These are phyloP conservation scores for Rhizophagus prolifer DNA, from an alignment of 192 early-diverging fungal species.

Conservation along the genomic window DNA sequence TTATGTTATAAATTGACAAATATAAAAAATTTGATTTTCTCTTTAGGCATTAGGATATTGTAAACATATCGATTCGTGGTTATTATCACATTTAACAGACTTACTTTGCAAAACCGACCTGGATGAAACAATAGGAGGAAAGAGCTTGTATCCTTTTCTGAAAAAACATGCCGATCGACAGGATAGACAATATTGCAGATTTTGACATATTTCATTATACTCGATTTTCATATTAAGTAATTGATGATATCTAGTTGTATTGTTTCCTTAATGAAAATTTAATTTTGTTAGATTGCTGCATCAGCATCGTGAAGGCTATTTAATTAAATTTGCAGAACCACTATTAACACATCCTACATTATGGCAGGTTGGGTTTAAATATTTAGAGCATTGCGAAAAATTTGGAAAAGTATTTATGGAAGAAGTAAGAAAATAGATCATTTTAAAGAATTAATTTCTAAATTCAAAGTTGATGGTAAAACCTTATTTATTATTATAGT, in stretches of 20 bases:
- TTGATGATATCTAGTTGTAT: neutral
- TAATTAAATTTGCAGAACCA: constrained; percentile 23
- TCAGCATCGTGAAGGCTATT: neutral
- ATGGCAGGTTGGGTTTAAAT: constrained; percentile 28
- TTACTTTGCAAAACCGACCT: constrained; percentile 8
- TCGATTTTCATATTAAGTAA: too few relatives aligned
- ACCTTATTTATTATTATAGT: neutral
- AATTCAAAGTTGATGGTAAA: neutral
- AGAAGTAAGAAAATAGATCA: neutral
- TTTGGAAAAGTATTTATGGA: constrained; percentile 12
- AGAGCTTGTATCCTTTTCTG: neutral
- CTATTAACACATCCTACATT: neutral
- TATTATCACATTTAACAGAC: constrained; percentile 18
- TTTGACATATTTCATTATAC: too few relatives aligned
- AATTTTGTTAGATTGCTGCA: neutral
- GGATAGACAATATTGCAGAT: too few relatives aligned
- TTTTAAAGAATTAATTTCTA: neutral
- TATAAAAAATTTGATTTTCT: neutral
- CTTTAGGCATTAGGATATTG: constrained; percentile 9
- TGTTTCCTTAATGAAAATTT: neutral
- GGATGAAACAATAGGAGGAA: neutral
- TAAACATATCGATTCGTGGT: constrained; percentile 16
- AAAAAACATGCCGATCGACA: too few relatives aligned
- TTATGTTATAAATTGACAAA: neutral
- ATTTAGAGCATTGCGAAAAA: constrained; percentile 15